phyloP scores from a whole-genome alignment of 2,329 filamentous ascomycete genomes.

The Trichophyton mentagrophytes region DNA sequence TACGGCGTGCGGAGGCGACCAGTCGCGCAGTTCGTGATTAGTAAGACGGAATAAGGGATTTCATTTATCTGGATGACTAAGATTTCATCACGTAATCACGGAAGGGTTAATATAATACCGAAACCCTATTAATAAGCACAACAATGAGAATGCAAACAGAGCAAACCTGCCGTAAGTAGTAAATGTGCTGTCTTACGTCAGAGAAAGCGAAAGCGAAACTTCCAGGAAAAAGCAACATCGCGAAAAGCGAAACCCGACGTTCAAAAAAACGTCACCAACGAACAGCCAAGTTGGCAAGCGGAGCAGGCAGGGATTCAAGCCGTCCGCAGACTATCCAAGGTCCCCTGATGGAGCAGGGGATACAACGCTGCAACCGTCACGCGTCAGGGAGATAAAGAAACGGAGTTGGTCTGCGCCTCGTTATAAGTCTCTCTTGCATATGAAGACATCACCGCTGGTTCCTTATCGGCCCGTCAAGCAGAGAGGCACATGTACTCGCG shows the following conservation, averaged over 20 bases:
- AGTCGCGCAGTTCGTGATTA: constrained; percentile 11
- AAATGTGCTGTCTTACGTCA: background rate
- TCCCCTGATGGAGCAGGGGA: background rate
- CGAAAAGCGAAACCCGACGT: too few species aligned
- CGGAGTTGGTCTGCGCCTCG: background rate
- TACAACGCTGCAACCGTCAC: background rate
- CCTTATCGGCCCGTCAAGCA: background rate
- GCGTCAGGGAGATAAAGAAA: background rate
- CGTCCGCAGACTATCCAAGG: background rate
- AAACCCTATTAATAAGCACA: background rate
- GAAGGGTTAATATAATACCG: background rate
- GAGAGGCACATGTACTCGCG: background rate
- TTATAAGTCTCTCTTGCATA: background rate
- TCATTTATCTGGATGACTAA: background rate
- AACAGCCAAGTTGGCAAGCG: too few species aligned
- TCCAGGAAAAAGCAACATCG: too few species aligned
- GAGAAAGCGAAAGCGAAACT: background rate
- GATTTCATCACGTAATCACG: background rate
- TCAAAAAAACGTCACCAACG: too few species aligned
- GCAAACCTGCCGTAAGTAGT: background rate
- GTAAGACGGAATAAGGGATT: background rate
- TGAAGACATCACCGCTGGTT: background rate
- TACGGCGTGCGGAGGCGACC: constrained; percentile 20
- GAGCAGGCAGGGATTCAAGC: too few species aligned
- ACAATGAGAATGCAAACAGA: background rate